phyloP scores from a whole-genome alignment of 768 basidiomycete genomes.

The Lentinus brumalis region DNA sequence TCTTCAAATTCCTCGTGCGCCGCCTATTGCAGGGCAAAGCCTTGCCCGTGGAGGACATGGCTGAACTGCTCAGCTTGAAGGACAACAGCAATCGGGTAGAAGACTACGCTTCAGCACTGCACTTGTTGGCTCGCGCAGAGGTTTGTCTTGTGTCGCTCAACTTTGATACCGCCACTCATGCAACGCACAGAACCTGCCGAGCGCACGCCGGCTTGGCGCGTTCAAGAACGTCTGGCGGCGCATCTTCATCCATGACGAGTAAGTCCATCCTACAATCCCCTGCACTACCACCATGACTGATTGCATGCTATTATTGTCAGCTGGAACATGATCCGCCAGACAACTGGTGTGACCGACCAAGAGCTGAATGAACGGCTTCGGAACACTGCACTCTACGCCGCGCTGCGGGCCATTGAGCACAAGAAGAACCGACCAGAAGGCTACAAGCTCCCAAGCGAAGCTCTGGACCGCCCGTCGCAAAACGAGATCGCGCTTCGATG shows the following conservation, averaged over 20 bases:
- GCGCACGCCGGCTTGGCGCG: constrained; percentile 66
- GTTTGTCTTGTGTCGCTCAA: constrained; percentile 35
- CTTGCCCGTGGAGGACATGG: constrained; percentile 74
- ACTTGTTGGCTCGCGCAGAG: constrained; percentile 58
- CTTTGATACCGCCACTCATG: neutral
- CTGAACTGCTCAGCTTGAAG: constrained; percentile 85
- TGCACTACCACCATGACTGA: neutral
- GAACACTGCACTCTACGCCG: constrained; percentile 72
- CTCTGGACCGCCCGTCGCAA: constrained; percentile 56
- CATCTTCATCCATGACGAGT: constrained; percentile 90
- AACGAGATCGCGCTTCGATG: constrained; percentile 70
- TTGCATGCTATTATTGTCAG: constrained; percentile 38
- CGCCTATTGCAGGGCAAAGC: constrained; percentile 74
- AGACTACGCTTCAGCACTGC: constrained; percentile 70
- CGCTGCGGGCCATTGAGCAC: constrained; percentile 52
- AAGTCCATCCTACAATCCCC: constrained; percentile 9
- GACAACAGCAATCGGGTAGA: constrained; percentile 64
- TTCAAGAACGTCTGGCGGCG: constrained; percentile 84
- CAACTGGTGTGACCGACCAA: constrained; percentile 73
- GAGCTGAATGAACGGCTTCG: constrained; percentile 73
- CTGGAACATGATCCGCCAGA: constrained; percentile 78
- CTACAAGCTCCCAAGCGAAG: constrained; percentile 59
- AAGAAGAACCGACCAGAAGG: constrained; percentile 46
- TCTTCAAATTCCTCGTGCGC: constrained; percentile 71
- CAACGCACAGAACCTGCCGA: constrained; percentile 59